Percentiles rank a stretch among this genome's conserved stretches.
Evolutionary conservation across 345 rosid genomes (phyloP).

Genomic region (Heritiera fomes): DNA sequence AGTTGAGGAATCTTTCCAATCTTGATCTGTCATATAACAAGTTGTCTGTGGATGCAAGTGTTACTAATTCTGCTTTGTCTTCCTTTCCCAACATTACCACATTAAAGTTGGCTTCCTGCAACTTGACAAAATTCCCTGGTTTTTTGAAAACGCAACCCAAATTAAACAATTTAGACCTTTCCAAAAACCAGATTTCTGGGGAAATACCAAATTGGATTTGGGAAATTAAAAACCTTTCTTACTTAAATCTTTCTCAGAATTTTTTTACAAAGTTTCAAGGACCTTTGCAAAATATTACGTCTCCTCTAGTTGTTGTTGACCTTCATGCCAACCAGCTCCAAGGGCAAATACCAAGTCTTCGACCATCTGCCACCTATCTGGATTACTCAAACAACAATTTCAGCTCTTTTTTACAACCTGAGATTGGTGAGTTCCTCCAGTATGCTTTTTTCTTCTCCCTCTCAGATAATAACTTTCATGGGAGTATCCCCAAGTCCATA

Average conservation of each 20-base stretch:
- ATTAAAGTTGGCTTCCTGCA: constrained; percentile 51
- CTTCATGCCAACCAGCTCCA: constrained; percentile 33
- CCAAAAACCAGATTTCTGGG: constrained; percentile 41
- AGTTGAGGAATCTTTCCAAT: constrained; percentile 30
- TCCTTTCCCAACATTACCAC: constrained; percentile 25
- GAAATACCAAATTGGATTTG: constrained; percentile 52
- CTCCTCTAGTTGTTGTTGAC: constrained; percentile 25
- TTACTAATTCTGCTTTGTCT: neutral
- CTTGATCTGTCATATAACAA: constrained; percentile 52
- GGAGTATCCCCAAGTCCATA: constrained; percentile 36
- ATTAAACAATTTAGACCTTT: constrained; percentile 37
- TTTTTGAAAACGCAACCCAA: constrained; percentile 30
- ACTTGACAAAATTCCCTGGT: constrained; percentile 29
- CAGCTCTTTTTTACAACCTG: constrained; percentile 17
- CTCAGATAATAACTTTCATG: constrained; percentile 32
- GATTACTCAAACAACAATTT: constrained; percentile 42
- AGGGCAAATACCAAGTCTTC: constrained; percentile 27
- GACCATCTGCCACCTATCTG: constrained; percentile 8
- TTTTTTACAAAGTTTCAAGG: constrained; percentile 6
- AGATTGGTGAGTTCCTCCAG: constrained; percentile 24
- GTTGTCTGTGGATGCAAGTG: constrained; percentile 29
- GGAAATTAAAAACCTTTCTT: constrained; percentile 4
- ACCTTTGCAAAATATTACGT: neutral
- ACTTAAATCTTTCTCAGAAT: constrained; percentile 27
- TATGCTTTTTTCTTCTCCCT: constrained; percentile 29